Evolutionary conservation across 345 rosid species (phyloP), one percentile per base, ranked within the genome.

Genomic region (Syzygium aqueum): DNA sequence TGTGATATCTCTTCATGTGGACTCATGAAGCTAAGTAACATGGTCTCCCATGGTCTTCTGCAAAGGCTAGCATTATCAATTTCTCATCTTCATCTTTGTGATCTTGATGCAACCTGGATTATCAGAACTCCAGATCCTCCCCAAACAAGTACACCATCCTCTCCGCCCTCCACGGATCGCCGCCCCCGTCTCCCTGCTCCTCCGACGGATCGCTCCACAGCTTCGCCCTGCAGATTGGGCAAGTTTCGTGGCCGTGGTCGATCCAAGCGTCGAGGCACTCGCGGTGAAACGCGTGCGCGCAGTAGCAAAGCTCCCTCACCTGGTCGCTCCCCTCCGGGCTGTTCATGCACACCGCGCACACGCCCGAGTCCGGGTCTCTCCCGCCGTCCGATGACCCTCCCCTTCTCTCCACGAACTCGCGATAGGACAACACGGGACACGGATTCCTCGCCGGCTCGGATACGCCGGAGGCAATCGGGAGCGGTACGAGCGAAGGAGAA

Each of bases 101-200:
- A 3, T 30, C 19, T 2, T 67, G 78, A 30, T 21, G 78, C 78
- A 8, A 43, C 78, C 78, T 30, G 63, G 63, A 33, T 17, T 10
- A 67, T 67, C 46, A 17, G 46, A 67, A 67, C 78, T 33, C 78
- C 46, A 67, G 11, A 33, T 87, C 89, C 84, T 67, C 89, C 22
- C 89, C 89, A 84, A 87, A 87, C 89, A 87, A 63, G 86, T 87
- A 87, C 30, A 87, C 6, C 89, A 87, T 84, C 86, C 89, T 87
- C 86, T 87, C 89, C 46, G 23, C 53, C 84, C 89, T 84, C 89
- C 86, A 87, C 19, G 77, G 89, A 85, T 87, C 86, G 14, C 61
- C 40, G 11, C 84, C 33, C 10, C 54, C 57, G 2, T 46, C 77
- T 27, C 52, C 22, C 11, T 25, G 46, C 23, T 21, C 43, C 50